These are phyloP conservation scores for Draba incana DNA, from an alignment of 345 rosid species.

Conservation along the genomic window DNA sequence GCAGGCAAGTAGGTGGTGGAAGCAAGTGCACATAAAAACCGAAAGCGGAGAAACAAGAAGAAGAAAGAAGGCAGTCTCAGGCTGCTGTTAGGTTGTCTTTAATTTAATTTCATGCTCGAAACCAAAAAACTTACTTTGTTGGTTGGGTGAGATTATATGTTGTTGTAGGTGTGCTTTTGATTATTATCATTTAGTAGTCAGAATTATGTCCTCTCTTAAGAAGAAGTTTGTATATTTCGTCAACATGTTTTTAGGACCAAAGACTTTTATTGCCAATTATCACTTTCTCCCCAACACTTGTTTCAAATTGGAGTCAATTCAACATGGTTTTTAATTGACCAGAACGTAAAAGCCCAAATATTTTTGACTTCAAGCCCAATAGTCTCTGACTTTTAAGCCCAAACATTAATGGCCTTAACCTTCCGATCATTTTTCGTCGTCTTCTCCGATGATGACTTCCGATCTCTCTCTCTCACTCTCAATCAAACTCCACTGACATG, in stretches of 20 bases:
- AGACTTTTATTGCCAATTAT: not conserved
- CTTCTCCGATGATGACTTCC: too few relatives aligned
- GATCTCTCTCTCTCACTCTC: too few relatives aligned
- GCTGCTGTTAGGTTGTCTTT: constrained; percentile 25
- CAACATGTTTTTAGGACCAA: constrained; percentile 15
- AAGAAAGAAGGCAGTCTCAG: not conserved
- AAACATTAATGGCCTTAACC: too few relatives aligned
- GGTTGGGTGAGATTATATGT: constrained; percentile 28
- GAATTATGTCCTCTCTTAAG: constrained; percentile 27
- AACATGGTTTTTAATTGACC: too few relatives aligned
- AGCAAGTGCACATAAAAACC: constrained; percentile 43
- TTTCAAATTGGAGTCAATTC: too few relatives aligned
- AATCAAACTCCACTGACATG: constrained; percentile 15
- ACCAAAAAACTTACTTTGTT: constrained; percentile 14
- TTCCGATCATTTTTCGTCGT: too few relatives aligned
- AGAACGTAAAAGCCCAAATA: too few relatives aligned
- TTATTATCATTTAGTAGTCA: not conserved
- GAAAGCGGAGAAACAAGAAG: constrained; percentile 5
- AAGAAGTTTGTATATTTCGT: constrained; percentile 32
- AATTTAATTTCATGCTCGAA: constrained; percentile 11
- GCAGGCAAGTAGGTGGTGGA: constrained; percentile 67
- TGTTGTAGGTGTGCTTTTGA: constrained; percentile 38
- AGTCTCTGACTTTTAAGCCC: too few relatives aligned
- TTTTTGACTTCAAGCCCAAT: too few relatives aligned
- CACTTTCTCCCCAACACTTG: too few relatives aligned